These are phyloP conservation scores for Haplosporangium sp. DNA, from an alignment of 371 early-diverging fungal species.

Conservation along the genomic window DNA sequence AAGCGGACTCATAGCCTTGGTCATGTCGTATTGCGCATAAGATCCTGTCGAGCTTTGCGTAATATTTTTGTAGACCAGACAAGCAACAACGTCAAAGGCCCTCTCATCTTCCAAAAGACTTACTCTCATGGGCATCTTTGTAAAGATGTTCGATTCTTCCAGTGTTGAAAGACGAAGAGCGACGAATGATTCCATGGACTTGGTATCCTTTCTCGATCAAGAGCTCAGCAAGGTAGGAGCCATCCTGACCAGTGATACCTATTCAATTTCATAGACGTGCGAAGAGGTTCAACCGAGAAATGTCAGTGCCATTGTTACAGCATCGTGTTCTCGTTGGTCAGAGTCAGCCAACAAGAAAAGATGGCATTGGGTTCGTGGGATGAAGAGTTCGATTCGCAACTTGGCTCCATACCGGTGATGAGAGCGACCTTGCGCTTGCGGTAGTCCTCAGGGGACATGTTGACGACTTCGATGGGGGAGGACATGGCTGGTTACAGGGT, in stretches of 20 bases:
- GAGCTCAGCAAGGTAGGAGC: slow-evolving; percentile 81
- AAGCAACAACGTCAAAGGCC: background rate
- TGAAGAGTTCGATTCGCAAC: background rate
- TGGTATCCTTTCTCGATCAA: slow-evolving; percentile 79
- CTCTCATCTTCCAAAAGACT: slow-evolving; percentile 19
- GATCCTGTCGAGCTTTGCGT: no score
- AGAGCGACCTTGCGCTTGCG: slow-evolving; percentile 75
- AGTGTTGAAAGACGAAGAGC: slow-evolving; percentile 85
- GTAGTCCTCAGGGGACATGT: slow-evolving; percentile 64
- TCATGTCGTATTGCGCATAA: no score
- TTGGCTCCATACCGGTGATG: slow-evolving; percentile 63
- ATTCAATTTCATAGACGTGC: background rate
- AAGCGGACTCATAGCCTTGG: no score
- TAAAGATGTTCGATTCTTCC: slow-evolving; percentile 85
- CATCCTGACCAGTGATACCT: slow-evolving; percentile 89
- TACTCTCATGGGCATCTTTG: slow-evolving; percentile 73
- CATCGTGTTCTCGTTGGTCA: background rate
- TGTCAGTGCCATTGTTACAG: no score
- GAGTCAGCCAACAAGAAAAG: background rate
- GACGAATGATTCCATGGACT: slow-evolving; percentile 85
- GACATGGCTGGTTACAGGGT: slow-evolving; percentile 16
- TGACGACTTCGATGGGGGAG: slow-evolving; percentile 52
- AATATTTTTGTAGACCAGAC: background rate
- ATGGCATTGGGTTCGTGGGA: background rate
- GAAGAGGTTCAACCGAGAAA: background rate